These are phyloP conservation scores for Pisolithus thermaeus DNA, from an alignment of 1,284 basidiomycete genomes.

Conservation along the genomic window DNA sequence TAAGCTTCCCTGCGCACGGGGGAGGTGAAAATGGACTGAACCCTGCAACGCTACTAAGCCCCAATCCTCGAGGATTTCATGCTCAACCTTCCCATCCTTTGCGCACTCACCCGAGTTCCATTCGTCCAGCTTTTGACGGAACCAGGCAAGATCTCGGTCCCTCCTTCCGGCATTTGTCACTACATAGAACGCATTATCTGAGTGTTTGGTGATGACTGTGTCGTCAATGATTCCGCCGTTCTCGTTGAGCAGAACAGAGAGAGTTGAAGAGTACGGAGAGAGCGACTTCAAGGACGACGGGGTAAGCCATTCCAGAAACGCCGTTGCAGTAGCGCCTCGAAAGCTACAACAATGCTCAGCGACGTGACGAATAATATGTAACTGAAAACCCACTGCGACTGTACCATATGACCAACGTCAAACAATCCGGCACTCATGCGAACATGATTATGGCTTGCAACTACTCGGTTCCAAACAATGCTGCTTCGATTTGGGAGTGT, in stretches of 20 bases:
- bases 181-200: constrained; percentile 80
- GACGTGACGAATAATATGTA: not conserved
- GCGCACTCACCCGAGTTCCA: constrained; percentile 65
- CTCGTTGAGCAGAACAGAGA: constrained; percentile 87
- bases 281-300: constrained; percentile 76
- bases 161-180: constrained; percentile 95
- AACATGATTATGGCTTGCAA: constrained; percentile 89
- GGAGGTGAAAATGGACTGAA: constrained; percentile 19
- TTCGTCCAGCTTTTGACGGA: constrained; percentile 58
- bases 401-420: constrained; percentile 92
- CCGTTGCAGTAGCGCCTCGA: constrained; percentile 65
- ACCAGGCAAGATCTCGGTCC: constrained; percentile 77
- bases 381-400: constrained; percentile 59
- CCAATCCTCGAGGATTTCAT: constrained; percentile 80
- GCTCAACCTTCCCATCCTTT: constrained; percentile 59
- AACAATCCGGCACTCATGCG: constrained; percentile 84
- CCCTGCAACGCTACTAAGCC: constrained; percentile 92
- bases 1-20: not conserved
- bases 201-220: constrained; percentile 81
- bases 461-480: constrained; percentile 35
- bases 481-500: constrained; percentile 6
- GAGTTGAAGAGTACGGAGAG: constrained; percentile 64
- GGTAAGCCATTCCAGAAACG: constrained; percentile 82
- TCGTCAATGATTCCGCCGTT: constrained; percentile 96
- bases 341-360: constrained; percentile 34